Conservation (phyloP, 2,329 filamentous ascomycete genomes). For the Aspergillus pseudoterreus region DNA sequence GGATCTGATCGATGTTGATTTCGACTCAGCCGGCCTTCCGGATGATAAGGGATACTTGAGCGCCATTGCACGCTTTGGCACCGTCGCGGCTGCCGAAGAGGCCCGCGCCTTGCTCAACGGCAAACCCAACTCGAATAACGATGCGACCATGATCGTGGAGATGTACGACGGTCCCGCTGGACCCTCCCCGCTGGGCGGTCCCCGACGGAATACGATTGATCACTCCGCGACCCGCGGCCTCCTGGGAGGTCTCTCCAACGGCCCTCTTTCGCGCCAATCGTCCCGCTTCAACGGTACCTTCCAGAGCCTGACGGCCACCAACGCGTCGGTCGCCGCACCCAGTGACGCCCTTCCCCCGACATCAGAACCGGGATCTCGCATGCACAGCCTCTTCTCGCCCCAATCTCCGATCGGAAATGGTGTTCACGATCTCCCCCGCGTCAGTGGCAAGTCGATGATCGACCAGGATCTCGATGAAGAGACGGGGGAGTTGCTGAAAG, state of each 20-base stretch:
- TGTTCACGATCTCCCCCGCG: constrained; percentile 48
- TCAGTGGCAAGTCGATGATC: constrained; percentile 61
- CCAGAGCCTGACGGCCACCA: constrained; percentile 52
- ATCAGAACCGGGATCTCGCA: constrained; percentile 46
- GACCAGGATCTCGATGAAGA: constrained; percentile 63
- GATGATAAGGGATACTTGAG: constrained; percentile 56
- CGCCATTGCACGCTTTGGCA: constrained; percentile 58
- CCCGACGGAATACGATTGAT: constrained; percentile 54
- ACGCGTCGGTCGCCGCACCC: constrained; percentile 41
- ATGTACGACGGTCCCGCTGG: constrained; percentile 44
- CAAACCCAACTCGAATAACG: constrained; percentile 59
- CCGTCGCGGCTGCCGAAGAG: constrained; percentile 56
- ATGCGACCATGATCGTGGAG: constrained; percentile 56
- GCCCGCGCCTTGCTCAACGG: constrained; percentile 58
- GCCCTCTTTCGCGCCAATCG: constrained; percentile 48
- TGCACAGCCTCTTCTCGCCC: constrained; percentile 58
- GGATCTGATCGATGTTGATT: constrained; percentile 57
- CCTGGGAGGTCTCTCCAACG: constrained; percentile 31
- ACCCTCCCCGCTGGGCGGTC: constrained; percentile 23
- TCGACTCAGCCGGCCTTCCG: constrained; percentile 52
- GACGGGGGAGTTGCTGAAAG: constrained; percentile 59
- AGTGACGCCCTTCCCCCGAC: constrained; percentile 51
- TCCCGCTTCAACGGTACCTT: constrained; percentile 62
- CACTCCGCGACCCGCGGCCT: constrained; percentile 35
- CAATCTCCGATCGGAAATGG: constrained; percentile 57